Evolutionary conservation across 805 yeast genomes (phyloP), one percentile per base, ranked within the genome.

Genomic region (Kuraishia ogatae): DNA sequence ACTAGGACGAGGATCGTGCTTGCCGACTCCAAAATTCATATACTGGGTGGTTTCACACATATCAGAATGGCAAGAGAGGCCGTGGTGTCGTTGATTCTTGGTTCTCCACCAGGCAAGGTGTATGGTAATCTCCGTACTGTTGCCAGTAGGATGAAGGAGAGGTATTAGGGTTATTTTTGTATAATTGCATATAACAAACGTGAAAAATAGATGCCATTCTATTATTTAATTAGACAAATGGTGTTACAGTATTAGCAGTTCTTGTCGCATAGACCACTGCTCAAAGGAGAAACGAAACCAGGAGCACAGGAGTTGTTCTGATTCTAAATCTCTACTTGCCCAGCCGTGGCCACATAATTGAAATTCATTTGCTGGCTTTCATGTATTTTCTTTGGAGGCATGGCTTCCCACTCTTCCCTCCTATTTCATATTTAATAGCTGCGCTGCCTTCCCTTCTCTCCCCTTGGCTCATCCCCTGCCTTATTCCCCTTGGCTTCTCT

Each of bases 1-100:
- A 93, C 98, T 22, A 83, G 98, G 74, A 94, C 99, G 13, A 87
- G 99, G 77, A 92, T 94, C 49, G 99, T 94, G 24, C 78, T 94
- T 61, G 99, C 99, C 0, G 99, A 94, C 71, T 83, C 96, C 50
- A 94, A 93, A 70, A 92, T 94, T 64, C 99, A 94, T 71, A 94
- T 94, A 59, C 77, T 94, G 54, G 99, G 99, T 52, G 99, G 99
- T 0, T 94, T 89, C 74, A 86, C 96, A 20, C 97, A 94, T 71
- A 94, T 94, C 64, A 83, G 96, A 75, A 92, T 94, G 86, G 99
- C 99, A n/a, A 83, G 98, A 74, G 97, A 91, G 73, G 85, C 98
- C 17, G 97, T 94, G 35, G 97, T 94, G 57, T 83, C 93, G 60
- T 79, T 94, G 67, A 94, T 94, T 73, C 80, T 94, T 64, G 99